A percentile compares a stretch with the other conserved stretches of the same genome.
These are phyloP conservation scores for Arabidopsis arenosa DNA, from an alignment of 345 rosid genomes.

Conservation along the genomic window DNA sequence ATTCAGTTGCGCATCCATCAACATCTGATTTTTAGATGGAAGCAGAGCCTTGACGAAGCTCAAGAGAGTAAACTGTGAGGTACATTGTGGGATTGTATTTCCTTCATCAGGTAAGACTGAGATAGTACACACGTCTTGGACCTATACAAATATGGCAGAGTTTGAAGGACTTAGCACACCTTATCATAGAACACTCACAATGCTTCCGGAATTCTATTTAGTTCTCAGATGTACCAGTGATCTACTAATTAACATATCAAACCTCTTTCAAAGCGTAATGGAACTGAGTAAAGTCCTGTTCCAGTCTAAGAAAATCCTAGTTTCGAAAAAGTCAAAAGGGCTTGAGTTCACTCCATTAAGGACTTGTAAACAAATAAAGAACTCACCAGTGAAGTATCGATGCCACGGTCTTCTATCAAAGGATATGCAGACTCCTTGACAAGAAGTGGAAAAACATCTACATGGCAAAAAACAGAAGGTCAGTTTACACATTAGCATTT, in stretches of 20 bases:
- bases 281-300: no score
- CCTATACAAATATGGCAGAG: conserved; percentile 51
- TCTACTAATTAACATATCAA: background rate
- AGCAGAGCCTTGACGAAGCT: conserved; percentile 70
- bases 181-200: conserved; percentile 53
- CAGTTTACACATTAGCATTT: background rate
- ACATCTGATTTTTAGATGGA: conserved; percentile 59
- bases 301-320: background rate
- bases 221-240: conserved; percentile 26
- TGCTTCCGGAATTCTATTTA: conserved; percentile 50
- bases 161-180: conserved; percentile 7
- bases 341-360: background rate
- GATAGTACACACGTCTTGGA: conserved; percentile 64
- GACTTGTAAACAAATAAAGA: background rate
- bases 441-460: conserved; percentile 69
- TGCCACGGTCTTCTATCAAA: conserved; percentile 48
- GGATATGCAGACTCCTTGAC: conserved; percentile 58
- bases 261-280: no score
- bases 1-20: conserved; percentile 55
- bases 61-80: conserved; percentile 60
- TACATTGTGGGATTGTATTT: conserved; percentile 43
- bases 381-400: conserved; percentile 58
- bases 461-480: conserved; percentile 20
- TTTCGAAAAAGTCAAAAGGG: background rate
- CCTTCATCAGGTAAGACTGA: conserved; percentile 72